Percentiles rank a stretch among this genome's conserved stretches.
Conservation (phyloP, 192 early-diverging fungal genomes). For the Coemansia biformis region DNA sequence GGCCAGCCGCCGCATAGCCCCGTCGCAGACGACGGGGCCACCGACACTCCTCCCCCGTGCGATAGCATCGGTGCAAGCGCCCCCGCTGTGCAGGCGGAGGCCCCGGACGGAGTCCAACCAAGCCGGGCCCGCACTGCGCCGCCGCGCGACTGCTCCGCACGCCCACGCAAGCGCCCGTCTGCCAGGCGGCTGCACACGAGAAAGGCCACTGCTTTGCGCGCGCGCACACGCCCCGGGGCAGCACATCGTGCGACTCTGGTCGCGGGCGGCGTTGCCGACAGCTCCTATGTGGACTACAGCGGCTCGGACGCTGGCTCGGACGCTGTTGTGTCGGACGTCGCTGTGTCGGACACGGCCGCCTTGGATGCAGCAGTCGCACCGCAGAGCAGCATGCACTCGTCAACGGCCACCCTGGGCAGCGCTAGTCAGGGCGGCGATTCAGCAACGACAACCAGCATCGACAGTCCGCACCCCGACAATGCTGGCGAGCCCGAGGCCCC, state of each 20-base stretch:
- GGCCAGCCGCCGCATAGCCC: constrained; percentile 3
- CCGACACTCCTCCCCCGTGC: not conserved
- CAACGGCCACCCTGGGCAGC: constrained; percentile 40
- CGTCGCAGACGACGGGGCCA: not conserved
- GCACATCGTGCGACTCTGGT: not conserved
- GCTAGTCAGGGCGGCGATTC: constrained; percentile 34
- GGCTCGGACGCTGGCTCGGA: not conserved
- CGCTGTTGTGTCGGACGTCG: not conserved
- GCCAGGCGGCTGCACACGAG: constrained; percentile 25
- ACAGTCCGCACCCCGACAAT: constrained; percentile 13
- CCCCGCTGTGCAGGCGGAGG: not conserved
- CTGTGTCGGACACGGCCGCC: not conserved
- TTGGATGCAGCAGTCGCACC: constrained; percentile 3
- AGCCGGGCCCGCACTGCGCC: too few relatives aligned
- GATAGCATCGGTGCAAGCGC: not conserved
- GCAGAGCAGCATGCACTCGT: constrained; percentile 31
- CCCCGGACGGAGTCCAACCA: too few relatives aligned
- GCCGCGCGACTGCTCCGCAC: constrained; percentile 3
- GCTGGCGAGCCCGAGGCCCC: too few relatives aligned
- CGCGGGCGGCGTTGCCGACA: constrained; percentile 6
- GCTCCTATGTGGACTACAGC: constrained; percentile 49
- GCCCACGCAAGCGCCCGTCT: constrained; percentile 13
- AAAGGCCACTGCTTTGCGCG: constrained; percentile 28
- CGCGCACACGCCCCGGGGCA: too few relatives aligned
- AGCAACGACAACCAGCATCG: constrained; percentile 41